Evolutionary conservation across 306 rosid genomes (phyloP), one percentile per base, ranked within the genome.

Genomic region (Albizia julibrissin): DNA sequence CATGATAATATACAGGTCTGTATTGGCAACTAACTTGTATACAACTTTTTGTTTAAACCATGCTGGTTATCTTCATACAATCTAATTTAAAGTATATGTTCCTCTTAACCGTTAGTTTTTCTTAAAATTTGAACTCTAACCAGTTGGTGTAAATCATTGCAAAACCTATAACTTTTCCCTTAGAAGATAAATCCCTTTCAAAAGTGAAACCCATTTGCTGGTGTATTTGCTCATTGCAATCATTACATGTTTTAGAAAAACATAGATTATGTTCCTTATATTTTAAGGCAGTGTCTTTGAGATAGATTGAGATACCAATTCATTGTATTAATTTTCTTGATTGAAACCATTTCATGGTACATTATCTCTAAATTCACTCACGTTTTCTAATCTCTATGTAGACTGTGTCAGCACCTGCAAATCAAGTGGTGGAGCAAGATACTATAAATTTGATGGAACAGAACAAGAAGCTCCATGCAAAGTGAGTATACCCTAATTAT

Each of bases 381-480:
- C 58, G 77, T 33, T 19, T 85, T 79, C 75, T 83, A 44, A 84
- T 19, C 85, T 81, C 77, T 83, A 49, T 86, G 85, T 84, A 89
- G 95, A 46, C 39, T 44, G 42, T 39, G 10, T 54, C 68, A 74
- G 79, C 81, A 79, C 40, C 61, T 46, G 81, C 65, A n/a, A 85
- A 75, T 49, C 85, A 72, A 73, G 85, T 18, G 80, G 52, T 80
- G 43, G 86, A 89, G 77, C 89, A 76, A 68, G 92, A 89, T 87
- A 74, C 84, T 43, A n/a, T 64, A 74, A 76, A 21, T 69, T 83
- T 95, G 89, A 72, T 88, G 86, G 87, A 87, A 72, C 86, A 87
- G 87, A 90, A 95, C 78, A 79, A 84, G 82, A 90, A 80, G 87
- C 91, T 95, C 40, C 88, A 7, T 15, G 85, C 82, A n/a, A 84